Base-by-base conservation (phyloP, 768 basidiomycete species). In the Strobilomyces confusus region DNA sequence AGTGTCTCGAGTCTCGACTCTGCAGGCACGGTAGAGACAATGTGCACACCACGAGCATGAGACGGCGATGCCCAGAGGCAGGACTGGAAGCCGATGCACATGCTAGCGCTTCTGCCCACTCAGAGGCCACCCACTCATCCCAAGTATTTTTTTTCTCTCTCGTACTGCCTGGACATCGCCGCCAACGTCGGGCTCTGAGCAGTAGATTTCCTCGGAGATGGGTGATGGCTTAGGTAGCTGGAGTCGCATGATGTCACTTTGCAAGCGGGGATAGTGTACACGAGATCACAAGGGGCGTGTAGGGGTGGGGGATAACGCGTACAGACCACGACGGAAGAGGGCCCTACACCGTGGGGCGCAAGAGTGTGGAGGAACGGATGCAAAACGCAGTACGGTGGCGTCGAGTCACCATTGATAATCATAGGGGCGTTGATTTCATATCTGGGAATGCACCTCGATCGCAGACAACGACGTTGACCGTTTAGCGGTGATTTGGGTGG, bases 381-480 rank as follows among this genome's bases (percentile, higher is more conserved):
- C 49, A 44, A 48, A 46, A 55, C 26, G 51, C 52, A 37, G 46
- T 23, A 52, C 20, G 22, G 32, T 47, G 44, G 58, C 37, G 49
- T 17, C 22, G 42, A 44, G 26, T 34, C 20, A 14, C n/a, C 34
- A 66, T 59, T 61, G 66, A 66, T 61, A 54, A 63, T 59, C 57
- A 54, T 62, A 61, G 59, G 64, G 48, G 62, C 12, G 37, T 38
- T 51, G 56, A 65, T 63, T 66, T 67, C 65, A 67, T 68, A 68
- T 67, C 61, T 47, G 40, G 55, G 25, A 19, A 55, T 54, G 58
- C 58, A 64, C 50, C 49, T 59, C 56, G 48, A 55, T 44, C 2
- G 29, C 53, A 65, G 54, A 59, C 19, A 43, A 53, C 32, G 51
- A 38, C 8, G 17, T 30, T 52, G 20, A 55, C 51, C n/a, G 47